Evolutionary conservation across 2,329 filamentous ascomycete genomes (phyloP).

Genomic region (Talaromyces verruculosus): DNA sequence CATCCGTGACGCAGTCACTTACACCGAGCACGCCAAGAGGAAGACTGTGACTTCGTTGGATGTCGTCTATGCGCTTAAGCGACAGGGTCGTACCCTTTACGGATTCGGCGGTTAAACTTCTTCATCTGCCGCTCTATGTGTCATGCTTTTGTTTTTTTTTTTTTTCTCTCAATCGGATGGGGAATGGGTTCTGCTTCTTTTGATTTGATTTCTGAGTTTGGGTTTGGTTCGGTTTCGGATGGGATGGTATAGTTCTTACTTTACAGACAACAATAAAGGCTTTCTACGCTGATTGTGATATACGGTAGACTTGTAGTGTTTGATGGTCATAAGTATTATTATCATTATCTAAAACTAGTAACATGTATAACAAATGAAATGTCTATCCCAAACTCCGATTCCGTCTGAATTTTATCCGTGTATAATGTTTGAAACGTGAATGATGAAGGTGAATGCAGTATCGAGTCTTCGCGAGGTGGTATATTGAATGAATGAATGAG

Average conservation of each 20-base stretch:
- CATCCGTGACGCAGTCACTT: slow-evolving; percentile 76
- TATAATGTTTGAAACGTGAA: neutral
- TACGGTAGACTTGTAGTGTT: neutral
- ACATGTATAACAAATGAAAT: slow-evolving; percentile 6
- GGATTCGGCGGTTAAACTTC: slow-evolving; percentile 78
- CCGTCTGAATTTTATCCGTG: neutral
- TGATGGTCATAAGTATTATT: slow-evolving; percentile 3
- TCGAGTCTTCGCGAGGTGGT: slow-evolving; percentile 12
- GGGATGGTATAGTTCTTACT: slow-evolving; percentile 1
- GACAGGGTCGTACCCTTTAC: slow-evolving; percentile 70
- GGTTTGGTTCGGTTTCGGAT: slow-evolving; percentile 6
- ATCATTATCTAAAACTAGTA: slow-evolving; percentile 3
- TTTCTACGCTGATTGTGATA: neutral
- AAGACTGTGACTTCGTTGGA: slow-evolving; percentile 58
- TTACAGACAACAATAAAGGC: neutral
- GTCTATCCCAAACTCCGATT: slow-evolving; percentile 9
- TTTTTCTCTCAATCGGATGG: neutral
- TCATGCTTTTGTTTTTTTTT: neutral
- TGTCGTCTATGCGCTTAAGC: slow-evolving; percentile 64
- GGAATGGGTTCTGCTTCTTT: neutral
- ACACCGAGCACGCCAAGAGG: slow-evolving; percentile 80
- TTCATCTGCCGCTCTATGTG: neutral
- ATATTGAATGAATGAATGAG: neutral
- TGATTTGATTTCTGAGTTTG: neutral
- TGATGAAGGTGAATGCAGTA: neutral